These are phyloP conservation scores for Termitomyces sp. DNA, from an alignment of 768 basidiomycete genomes.

Conservation along the genomic window DNA sequence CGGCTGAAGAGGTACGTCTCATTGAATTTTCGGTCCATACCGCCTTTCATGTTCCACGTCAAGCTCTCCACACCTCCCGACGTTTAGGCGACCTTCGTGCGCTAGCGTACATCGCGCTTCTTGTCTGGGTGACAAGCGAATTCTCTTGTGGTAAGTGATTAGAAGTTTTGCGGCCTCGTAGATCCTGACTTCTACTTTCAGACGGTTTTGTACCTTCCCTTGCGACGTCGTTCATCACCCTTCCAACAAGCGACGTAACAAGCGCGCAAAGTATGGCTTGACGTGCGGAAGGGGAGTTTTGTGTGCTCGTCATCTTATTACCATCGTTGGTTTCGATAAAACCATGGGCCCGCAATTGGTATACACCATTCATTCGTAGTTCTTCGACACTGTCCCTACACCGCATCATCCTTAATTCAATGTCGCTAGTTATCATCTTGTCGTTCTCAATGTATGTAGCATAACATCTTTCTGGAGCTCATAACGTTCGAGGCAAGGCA, in stretches of 20 bases:
- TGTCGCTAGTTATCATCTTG: too few species aligned
- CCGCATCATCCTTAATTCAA: background rate
- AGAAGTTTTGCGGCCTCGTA: background rate
- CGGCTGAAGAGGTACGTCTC: constrained; percentile 7
- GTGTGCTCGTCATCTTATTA: background rate
- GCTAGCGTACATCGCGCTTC: constrained; percentile 75
- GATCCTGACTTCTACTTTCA: constrained; percentile 10
- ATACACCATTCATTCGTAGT: background rate
- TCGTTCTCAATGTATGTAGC: background rate
- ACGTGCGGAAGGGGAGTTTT: constrained; percentile 52
- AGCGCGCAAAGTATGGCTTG: constrained; percentile 66
- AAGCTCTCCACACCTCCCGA: constrained; percentile 38
- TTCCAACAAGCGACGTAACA: constrained; percentile 70
- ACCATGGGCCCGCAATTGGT: too few species aligned
- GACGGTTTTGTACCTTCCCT: constrained; percentile 21
- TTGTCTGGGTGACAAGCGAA: constrained; percentile 52
- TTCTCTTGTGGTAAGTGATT: constrained; percentile 43
- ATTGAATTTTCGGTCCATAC: background rate
- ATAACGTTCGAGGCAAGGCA: background rate
- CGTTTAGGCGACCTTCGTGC: constrained; percentile 49
- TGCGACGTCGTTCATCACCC: constrained; percentile 58
- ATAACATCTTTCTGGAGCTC: too few species aligned
- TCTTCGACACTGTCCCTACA: background rate
- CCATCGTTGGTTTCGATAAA: background rate
- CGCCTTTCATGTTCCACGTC: background rate